These are phyloP conservation scores for Pelargonium nanum DNA, from an alignment of 345 rosid species.

Conservation along the genomic window DNA sequence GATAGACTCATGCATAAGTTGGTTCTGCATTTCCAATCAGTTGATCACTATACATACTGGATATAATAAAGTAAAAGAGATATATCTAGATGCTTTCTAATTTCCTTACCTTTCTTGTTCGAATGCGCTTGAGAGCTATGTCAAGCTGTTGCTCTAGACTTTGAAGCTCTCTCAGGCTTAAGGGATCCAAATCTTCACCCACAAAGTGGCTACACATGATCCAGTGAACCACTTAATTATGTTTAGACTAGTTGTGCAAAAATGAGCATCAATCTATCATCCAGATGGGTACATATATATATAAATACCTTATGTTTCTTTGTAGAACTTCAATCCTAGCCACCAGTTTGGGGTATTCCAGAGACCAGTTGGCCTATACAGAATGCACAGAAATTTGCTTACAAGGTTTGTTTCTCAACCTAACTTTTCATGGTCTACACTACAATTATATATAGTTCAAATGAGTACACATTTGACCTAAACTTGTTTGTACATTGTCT, in stretches of 20 bases:
- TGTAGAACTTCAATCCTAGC: conserved; percentile 50
- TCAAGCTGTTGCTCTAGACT: conserved; percentile 76
- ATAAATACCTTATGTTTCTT: conserved; percentile 46
- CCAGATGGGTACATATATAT: neutral
- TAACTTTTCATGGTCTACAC: too few relatives aligned
- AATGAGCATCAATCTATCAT: neutral
- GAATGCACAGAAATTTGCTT: conserved; percentile 1
- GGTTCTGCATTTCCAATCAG: conserved; percentile 38
- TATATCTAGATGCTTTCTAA: neutral
- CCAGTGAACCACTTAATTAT: neutral
- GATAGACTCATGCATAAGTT: conserved; percentile 48
- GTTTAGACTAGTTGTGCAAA: neutral
- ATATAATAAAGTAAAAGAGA: too few relatives aligned
- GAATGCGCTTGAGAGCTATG: conserved; percentile 58
- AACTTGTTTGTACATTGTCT: too few relatives aligned
- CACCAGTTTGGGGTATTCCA: conserved; percentile 48
- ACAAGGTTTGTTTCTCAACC: too few relatives aligned
- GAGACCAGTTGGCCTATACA: conserved; percentile 42
- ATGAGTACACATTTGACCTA: too few relatives aligned
- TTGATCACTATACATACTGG: neutral
- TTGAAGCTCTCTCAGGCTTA: conserved; percentile 62
- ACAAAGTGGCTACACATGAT: conserved; percentile 30
- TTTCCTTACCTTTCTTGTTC: conserved; percentile 53
- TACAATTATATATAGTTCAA: neutral
- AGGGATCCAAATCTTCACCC: conserved; percentile 60